phyloP scores from a whole-genome alignment of 139 green algal genomes.

The Haematococcus sp. region DNA sequence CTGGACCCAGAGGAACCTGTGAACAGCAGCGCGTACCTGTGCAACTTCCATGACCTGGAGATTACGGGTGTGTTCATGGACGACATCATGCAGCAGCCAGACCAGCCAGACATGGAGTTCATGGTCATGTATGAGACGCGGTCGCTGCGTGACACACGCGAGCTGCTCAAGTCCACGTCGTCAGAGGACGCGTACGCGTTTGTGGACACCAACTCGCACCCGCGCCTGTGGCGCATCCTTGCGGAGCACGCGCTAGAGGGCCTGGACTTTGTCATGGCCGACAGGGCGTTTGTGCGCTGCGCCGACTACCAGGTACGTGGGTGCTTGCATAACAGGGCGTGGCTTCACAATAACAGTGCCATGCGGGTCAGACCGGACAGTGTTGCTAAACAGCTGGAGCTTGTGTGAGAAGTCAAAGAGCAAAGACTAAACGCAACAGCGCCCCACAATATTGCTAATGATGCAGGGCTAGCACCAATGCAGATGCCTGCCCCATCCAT shows the following conservation, averaged over 20 bases:
- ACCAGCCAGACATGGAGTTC: slow-evolving; percentile 57
- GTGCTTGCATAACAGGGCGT: background rate
- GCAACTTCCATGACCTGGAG: slow-evolving; percentile 70
- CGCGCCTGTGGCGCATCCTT: slow-evolving; percentile 74
- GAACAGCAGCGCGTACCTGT: slow-evolving; percentile 57
- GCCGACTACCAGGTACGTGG: slow-evolving; percentile 43
- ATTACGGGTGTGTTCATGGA: slow-evolving; percentile 66
- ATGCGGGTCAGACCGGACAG: background rate
- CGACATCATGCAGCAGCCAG: slow-evolving; percentile 66
- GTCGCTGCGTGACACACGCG: slow-evolving; percentile 36
- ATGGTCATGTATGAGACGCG: slow-evolving; percentile 67
- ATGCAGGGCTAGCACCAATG: no score
- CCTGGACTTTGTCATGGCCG: slow-evolving; percentile 69
- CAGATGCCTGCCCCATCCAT: background rate
- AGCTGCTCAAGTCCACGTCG: slow-evolving; percentile 55
- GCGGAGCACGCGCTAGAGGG: slow-evolving; percentile 71
- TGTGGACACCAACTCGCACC: slow-evolving; percentile 64
- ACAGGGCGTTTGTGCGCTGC: slow-evolving; percentile 73
- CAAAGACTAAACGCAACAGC: no score
- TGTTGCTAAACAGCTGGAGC: no score
- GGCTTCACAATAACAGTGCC: background rate
- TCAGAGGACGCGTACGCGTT: slow-evolving; percentile 66
- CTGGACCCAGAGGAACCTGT: slow-evolving; percentile 79
- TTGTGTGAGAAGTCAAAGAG: no score
- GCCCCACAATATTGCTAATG: no score